Percentiles rank a stretch among this genome's conserved stretches.
Evolutionary conservation across 1,139 yeast genomes (phyloP).

Genomic region (Taphrina communis): DNA sequence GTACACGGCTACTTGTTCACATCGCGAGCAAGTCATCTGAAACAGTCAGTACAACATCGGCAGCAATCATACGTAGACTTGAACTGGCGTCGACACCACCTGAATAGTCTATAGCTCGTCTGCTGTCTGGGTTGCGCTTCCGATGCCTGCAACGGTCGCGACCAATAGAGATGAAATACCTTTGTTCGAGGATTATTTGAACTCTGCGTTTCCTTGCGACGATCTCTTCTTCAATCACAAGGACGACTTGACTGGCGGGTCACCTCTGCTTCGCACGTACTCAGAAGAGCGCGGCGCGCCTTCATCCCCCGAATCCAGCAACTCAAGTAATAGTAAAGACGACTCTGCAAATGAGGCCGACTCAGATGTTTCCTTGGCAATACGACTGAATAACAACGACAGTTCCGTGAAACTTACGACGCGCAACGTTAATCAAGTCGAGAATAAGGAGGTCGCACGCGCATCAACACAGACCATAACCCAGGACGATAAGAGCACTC

Average conservation of each 20-base stretch:
- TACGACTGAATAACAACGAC: conserved; percentile 15
- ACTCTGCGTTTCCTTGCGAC: conserved; percentile 35
- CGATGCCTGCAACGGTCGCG: conserved; percentile 14
- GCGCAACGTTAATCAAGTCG: background rate
- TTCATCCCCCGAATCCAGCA: conserved; percentile 22
- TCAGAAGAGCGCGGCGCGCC: conserved; percentile 18
- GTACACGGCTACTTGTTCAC: background rate
- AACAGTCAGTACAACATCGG: background rate
- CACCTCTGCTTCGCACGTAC: conserved; percentile 25
- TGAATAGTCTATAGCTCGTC: background rate
- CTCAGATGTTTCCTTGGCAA: conserved; percentile 20
- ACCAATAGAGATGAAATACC: conserved; percentile 16
- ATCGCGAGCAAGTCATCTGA: background rate
- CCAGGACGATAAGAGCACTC: background rate
- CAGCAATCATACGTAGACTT: background rate
- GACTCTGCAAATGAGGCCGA: conserved; percentile 30
- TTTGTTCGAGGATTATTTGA: conserved; percentile 26
- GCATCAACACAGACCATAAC: background rate
- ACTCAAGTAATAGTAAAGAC: conserved; percentile 31
- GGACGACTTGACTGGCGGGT: background rate
- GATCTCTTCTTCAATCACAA: conserved; percentile 34
- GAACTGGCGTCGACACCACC: background rate
- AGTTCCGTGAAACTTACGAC: background rate
- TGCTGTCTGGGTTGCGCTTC: background rate
- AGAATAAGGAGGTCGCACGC: background rate